A percentile compares a stretch with the other conserved stretches of the same genome.
phyloP scores from a whole-genome alignment of 768 basidiomycete genomes.

The Cantharellus anzutake region DNA sequence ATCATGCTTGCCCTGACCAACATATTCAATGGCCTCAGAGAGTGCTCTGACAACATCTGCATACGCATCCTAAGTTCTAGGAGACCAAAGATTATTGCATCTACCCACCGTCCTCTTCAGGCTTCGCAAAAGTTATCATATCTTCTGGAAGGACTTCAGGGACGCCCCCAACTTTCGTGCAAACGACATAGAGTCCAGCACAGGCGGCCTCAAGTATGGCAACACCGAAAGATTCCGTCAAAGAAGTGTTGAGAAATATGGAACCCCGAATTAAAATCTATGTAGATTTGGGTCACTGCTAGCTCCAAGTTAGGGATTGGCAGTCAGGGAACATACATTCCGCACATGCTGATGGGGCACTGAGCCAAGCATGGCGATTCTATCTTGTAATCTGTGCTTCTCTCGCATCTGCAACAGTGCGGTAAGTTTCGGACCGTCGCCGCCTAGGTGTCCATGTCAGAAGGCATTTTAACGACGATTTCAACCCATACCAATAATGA shows the following conservation, averaged over 20 bases:
- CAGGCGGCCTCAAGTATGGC: constrained; percentile 96
- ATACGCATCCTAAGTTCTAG: background rate
- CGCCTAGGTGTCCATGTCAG: constrained; percentile 31
- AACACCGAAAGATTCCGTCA: constrained; percentile 94
- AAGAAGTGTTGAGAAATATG: constrained; percentile 87
- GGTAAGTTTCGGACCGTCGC: constrained; percentile 89
- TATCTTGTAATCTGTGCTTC: constrained; percentile 71
- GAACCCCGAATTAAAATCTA: constrained; percentile 63
- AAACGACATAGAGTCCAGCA: constrained; percentile 83
- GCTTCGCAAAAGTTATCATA: constrained; percentile 88
- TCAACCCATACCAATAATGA: constrained; percentile 52
- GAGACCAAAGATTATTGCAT: background rate
- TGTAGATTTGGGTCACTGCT: background rate
- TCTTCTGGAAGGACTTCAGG: constrained; percentile 87
- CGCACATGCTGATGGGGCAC: constrained; percentile 70
- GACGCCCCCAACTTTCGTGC: constrained; percentile 86
- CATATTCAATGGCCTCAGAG: constrained; percentile 54
- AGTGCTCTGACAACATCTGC: constrained; percentile 74
- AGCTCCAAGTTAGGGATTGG: background rate
- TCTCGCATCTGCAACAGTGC: constrained; percentile 93
- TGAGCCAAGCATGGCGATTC: constrained; percentile 75
- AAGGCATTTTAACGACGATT: background rate
- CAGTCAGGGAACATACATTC: constrained; percentile 29
- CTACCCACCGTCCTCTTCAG: constrained; percentile 74
- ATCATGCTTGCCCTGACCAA: constrained; percentile 49